Evolutionary conservation across 306 rosid species (phyloP), one percentile per base, ranked within the genome.

Genomic region (Malus sieversii): DNA sequence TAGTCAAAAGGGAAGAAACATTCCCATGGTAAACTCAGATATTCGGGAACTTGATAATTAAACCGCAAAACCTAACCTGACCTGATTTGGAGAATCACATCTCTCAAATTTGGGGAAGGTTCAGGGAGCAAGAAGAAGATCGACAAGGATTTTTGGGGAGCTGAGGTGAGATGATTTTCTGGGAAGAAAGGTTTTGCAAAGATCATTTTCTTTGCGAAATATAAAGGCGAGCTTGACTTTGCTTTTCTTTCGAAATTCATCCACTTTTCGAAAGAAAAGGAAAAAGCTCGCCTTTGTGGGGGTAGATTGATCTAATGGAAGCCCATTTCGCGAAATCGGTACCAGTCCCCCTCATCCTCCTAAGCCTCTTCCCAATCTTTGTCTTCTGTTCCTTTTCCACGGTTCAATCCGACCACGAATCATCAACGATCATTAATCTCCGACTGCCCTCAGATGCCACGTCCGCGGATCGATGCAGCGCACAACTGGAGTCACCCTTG

Each of bases 361-460:
- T 73, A 44, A 6, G 83, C 42, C 25, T 66, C 64, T 35, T 80
- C 62, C 60, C 72, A 60, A 30, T 74, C 30, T 2, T 86, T 80
- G 35, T 82, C 71, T 9, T 66, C 68, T 58, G 85, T 66, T 66
- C 80, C 75, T 20, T 75, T 75, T 42, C 82, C 51, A 75, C 75
- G 46, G 85, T 73, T 9, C 80, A 77, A 60, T 81, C 89, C 35
- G 83, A 86, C 33, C 46, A 59, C 11, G 76, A 70, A 5, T 11
- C 73, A 4, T 70, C 85, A 55, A 51, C 59, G 74, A 61, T 86
- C 20, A 48, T 48, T 48, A 48, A 15, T 48, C 55, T 48, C 70
- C 84, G 77, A 10, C 73, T 88, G 29, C 94, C 90, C 2, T 88
- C 87, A 10, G 83, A 82, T 33, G 53, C 73, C 32, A 79, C 65